phyloP scores from a whole-genome alignment of 345 rosid species.

The Salix viminalis region DNA sequence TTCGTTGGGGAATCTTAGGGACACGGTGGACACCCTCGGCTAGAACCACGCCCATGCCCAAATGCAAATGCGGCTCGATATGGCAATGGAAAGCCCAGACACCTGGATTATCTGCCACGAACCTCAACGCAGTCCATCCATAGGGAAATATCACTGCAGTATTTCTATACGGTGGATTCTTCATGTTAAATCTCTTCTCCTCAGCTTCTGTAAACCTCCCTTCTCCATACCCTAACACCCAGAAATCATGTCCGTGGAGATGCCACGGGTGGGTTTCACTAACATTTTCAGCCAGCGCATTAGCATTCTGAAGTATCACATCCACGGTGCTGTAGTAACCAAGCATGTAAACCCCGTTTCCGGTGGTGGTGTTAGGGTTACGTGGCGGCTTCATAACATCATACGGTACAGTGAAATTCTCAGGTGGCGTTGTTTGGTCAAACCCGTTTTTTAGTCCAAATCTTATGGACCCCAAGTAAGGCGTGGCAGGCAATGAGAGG shows the following conservation, averaged over 20 bases:
- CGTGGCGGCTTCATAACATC: constrained; percentile 48
- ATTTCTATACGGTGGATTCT: constrained; percentile 67
- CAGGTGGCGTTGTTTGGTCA: constrained; percentile 45
- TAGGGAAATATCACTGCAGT: constrained; percentile 61
- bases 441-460: constrained; percentile 37
- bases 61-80: constrained; percentile 81
- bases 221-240: constrained; percentile 78
- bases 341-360: constrained; percentile 52
- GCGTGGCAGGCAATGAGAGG: constrained; percentile 52
- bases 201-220: constrained; percentile 43
- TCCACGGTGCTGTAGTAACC: constrained; percentile 50
- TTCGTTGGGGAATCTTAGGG: constrained; percentile 42
- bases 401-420: constrained; percentile 29
- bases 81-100: constrained; percentile 95
- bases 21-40: constrained; percentile 52
- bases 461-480: constrained; percentile 71
- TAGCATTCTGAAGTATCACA: constrained; percentile 70
- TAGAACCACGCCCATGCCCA: constrained; percentile 93
- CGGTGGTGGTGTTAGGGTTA: constrained; percentile 42
- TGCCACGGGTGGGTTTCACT: constrained; percentile 93
- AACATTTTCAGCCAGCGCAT: constrained; percentile 26
- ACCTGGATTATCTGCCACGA: constrained; percentile 55
- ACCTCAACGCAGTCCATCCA: constrained; percentile 91
- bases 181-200: constrained; percentile 44
- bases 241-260: constrained; percentile 80